Evolutionary conservation across 2,329 filamentous ascomycete genomes (phyloP).

Genomic region (Fusarium nanum): DNA sequence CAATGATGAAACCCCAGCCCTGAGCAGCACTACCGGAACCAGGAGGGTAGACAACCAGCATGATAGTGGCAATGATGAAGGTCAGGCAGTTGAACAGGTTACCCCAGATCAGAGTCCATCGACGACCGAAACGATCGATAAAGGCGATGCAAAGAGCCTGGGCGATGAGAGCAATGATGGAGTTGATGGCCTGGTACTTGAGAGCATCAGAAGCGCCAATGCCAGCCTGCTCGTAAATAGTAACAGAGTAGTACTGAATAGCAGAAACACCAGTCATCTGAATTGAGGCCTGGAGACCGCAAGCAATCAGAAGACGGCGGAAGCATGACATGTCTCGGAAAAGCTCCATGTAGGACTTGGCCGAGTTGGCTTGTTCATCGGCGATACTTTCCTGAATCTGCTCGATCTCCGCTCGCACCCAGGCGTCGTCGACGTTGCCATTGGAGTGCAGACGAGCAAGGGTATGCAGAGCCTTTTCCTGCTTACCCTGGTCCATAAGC

Average conservation of each 20-base stretch:
- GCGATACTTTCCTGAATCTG: slow-evolving; percentile 75
- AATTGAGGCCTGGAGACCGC: slow-evolving; percentile 74
- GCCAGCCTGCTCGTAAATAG: slow-evolving; percentile 63
- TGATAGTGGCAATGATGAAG: slow-evolving; percentile 32
- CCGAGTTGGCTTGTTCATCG: slow-evolving; percentile 65
- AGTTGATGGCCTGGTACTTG: slow-evolving; percentile 79
- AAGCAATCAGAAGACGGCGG: slow-evolving; percentile 71
- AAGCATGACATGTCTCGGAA: slow-evolving; percentile 71
- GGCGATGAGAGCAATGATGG: slow-evolving; percentile 59
- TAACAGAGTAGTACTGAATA: slow-evolving; percentile 78
- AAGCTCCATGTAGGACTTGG: slow-evolving; percentile 60
- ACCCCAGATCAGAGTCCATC: slow-evolving; percentile 76
- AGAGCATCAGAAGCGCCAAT: slow-evolving; percentile 68
- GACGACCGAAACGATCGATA: slow-evolving; percentile 76
- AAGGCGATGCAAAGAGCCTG: slow-evolving; percentile 68
- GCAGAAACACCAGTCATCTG: slow-evolving; percentile 81
- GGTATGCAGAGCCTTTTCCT: slow-evolving; percentile 71
- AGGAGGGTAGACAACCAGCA: slow-evolving; percentile 31
- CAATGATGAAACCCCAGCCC: slow-evolving; percentile 72
- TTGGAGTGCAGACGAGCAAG: slow-evolving; percentile 76
- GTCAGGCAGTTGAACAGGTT: slow-evolving; percentile 77
- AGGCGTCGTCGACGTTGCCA: slow-evolving; percentile 72
- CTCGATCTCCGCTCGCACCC: slow-evolving; percentile 76
- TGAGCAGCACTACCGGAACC: slow-evolving; percentile 8
- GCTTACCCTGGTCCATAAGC: slow-evolving; percentile 76